These are phyloP conservation scores for Ophiocordyceps camponoti-rufipedis DNA, from an alignment of 2,329 filamentous ascomycete species.

Conservation along the genomic window DNA sequence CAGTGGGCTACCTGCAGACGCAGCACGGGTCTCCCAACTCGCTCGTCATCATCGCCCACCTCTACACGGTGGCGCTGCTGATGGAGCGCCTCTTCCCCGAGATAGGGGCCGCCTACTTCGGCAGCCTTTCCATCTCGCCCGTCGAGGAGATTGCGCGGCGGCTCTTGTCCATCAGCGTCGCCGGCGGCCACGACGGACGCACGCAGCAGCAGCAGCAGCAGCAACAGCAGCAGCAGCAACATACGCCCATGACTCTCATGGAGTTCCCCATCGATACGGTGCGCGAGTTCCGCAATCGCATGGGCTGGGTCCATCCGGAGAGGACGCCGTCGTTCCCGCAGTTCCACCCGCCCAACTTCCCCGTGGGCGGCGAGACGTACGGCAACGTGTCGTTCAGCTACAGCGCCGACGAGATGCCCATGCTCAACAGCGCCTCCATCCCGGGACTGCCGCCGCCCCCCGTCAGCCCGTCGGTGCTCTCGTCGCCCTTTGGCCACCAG, in stretches of 20 bases:
- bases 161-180: conserved; percentile 49
- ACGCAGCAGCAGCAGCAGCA: conserved; percentile 18
- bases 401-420: conserved; percentile 42
- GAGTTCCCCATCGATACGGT: conserved; percentile 55
- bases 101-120: conserved; percentile 77
- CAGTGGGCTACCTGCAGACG: conserved; percentile 64
- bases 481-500: conserved; percentile 33
- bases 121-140: conserved; percentile 58
- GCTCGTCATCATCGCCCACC: conserved; percentile 71
- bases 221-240: too few relatives aligned
- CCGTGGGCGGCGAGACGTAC: conserved; percentile 30
- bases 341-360: conserved; percentile 38
- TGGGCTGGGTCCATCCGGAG: conserved; percentile 46
- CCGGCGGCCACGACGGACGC: conserved; percentile 35
- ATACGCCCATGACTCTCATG: conserved; percentile 46
- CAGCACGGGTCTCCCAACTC: conserved; percentile 59
- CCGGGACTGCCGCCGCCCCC: conserved; percentile 21
- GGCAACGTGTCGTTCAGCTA: conserved; percentile 42
- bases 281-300: conserved; percentile 47
- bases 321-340: conserved; percentile 42
- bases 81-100: conserved; percentile 86
- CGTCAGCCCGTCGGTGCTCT: conserved; percentile 35
- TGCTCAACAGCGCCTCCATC: conserved; percentile 29
- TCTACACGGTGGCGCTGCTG: conserved; percentile 75
- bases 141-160: conserved; percentile 74